A percentile compares a stretch with the other conserved stretches of the same genome.
Conservation (phyloP, 2,329 filamentous ascomycete species). For the Tolypocladium tundrense region DNA sequence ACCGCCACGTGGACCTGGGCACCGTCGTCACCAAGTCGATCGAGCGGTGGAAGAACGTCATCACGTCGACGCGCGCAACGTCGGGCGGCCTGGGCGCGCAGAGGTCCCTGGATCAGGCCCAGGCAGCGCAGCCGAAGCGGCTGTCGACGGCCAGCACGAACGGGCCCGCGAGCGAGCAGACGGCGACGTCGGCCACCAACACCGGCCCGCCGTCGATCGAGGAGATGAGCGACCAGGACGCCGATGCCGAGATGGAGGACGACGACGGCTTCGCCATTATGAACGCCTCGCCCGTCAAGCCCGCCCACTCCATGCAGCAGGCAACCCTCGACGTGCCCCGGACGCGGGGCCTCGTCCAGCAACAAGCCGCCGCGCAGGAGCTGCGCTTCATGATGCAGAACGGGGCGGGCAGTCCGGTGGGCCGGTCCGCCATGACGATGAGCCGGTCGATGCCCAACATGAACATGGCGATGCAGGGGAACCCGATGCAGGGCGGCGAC, state of each 20-base stretch:
- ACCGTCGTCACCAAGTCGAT: slow-evolving; percentile 44
- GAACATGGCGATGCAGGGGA: slow-evolving; percentile 29
- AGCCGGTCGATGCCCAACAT: slow-evolving; percentile 36
- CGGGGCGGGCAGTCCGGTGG: slow-evolving; percentile 23
- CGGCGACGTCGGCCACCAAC: slow-evolving; percentile 19
- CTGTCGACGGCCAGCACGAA: slow-evolving; percentile 25
- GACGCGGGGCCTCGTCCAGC: slow-evolving; percentile 26
- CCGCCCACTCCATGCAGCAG: slow-evolving; percentile 26
- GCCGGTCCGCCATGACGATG: slow-evolving; percentile 27
- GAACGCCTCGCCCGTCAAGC: slow-evolving; percentile 27
- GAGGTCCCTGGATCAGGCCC: slow-evolving; percentile 31
- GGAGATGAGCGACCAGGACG: slow-evolving; percentile 35
- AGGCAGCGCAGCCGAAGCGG: slow-evolving; percentile 15
- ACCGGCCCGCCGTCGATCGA: slow-evolving; percentile 30
- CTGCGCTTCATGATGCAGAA: slow-evolving; percentile 33
- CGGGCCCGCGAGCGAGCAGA: slow-evolving; percentile 22
- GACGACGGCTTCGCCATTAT: slow-evolving; percentile 45
- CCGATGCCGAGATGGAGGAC: slow-evolving; percentile 46
- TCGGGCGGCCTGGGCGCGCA: slow-evolving; percentile 39
- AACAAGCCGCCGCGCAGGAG: slow-evolving; percentile 17
- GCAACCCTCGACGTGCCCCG: slow-evolving; percentile 32
- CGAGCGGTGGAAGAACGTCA: slow-evolving; percentile 51
- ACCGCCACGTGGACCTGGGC: slow-evolving; percentile 41
- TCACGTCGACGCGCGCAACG: slow-evolving; percentile 37
- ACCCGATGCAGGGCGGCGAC: slow-evolving; percentile 29